A percentile compares a stretch with the other conserved stretches of the same genome.
Conservation (phyloP, 306 rosid genomes). For the Malus sieversii region DNA sequence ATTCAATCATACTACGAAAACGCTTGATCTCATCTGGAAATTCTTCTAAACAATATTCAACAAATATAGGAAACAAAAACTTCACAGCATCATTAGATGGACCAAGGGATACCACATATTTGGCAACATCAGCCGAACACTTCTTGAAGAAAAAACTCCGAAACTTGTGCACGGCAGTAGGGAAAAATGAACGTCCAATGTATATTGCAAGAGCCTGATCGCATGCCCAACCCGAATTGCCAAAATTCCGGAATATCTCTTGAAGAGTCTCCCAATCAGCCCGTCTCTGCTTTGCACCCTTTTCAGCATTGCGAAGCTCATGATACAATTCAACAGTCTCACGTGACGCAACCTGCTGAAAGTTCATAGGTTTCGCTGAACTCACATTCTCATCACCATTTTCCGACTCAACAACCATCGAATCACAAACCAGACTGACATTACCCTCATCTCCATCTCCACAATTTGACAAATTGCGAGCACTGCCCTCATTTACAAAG, state of each 20-base stretch:
- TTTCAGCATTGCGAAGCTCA: slow-evolving; percentile 30
- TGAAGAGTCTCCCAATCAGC: slow-evolving; percentile 35
- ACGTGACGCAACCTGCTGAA: slow-evolving; percentile 25
- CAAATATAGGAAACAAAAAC: slow-evolving; percentile 80
- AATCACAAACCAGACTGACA: slow-evolving; percentile 15
- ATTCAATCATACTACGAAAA: slow-evolving; percentile 49
- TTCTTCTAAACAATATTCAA: slow-evolving; percentile 71
- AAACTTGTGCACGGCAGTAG: slow-evolving; percentile 64
- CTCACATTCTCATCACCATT: slow-evolving; percentile 14
- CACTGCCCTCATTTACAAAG: slow-evolving; percentile 19
- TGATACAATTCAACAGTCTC: slow-evolving; percentile 57
- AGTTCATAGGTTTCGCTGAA: slow-evolving; percentile 19
- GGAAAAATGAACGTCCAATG: slow-evolving; percentile 82
- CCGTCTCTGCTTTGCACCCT: slow-evolving; percentile 25
- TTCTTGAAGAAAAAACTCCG: slow-evolving; percentile 40
- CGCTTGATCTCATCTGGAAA: slow-evolving; percentile 68
- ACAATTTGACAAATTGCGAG: slow-evolving; percentile 8
- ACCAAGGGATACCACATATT: slow-evolving; percentile 56
- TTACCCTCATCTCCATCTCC: slow-evolving; percentile 18
- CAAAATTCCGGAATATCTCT: slow-evolving; percentile 37
- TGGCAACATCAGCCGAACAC: slow-evolving; percentile 43
- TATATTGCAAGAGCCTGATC: slow-evolving; percentile 90
- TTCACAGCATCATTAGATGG: slow-evolving; percentile 56
- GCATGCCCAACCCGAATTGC: slow-evolving; percentile 69
- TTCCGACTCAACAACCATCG: slow-evolving; percentile 18